These are phyloP conservation scores for Exophiala sideris DNA, from an alignment of 2,329 filamentous ascomycete species.

Conservation along the genomic window DNA sequence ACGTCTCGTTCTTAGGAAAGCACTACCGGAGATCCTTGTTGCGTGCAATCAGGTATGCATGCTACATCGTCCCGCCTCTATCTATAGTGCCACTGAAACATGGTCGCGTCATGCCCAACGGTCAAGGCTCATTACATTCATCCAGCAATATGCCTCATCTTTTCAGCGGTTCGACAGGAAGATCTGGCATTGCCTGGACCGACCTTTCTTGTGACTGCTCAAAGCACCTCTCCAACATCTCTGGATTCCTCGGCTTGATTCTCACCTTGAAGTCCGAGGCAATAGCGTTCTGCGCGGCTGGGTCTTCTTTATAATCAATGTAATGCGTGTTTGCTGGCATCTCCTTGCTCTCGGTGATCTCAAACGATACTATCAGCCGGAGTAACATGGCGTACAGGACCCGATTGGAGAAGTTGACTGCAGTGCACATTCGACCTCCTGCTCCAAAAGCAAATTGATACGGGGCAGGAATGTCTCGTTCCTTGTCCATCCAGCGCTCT, in stretches of 20 bases:
- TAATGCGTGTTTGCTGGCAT: constrained; percentile 21
- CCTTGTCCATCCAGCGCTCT: constrained; percentile 31
- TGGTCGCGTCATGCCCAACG: too few relatives aligned
- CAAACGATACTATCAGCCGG: constrained; percentile 25
- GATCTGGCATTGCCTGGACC: not conserved
- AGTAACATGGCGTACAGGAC: constrained; percentile 27
- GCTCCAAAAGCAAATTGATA: constrained; percentile 26
- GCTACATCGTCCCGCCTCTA: too few relatives aligned
- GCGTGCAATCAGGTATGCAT: too few relatives aligned
- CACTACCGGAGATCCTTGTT: too few relatives aligned
- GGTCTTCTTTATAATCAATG: constrained; percentile 26
- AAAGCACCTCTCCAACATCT: constrained; percentile 6
- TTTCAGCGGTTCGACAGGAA: too few relatives aligned
- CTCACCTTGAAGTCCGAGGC: constrained; percentile 11
- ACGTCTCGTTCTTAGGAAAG: too few relatives aligned
- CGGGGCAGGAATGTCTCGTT: constrained; percentile 20
- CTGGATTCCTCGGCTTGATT: constrained; percentile 2
- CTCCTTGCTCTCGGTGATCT: constrained; percentile 15
- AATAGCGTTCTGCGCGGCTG: constrained; percentile 23
- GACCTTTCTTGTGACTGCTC: not conserved
- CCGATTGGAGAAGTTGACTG: constrained; percentile 28
- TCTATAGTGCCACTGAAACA: too few relatives aligned
- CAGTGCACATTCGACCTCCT: constrained; percentile 24
- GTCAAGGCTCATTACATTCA: too few relatives aligned
- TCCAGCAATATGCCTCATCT: too few relatives aligned